A percentile compares a stretch with the other conserved stretches of the same genome.
Conservation (phyloP, 176 grass and related monocot genomes). For the Areca catechu region DNA sequence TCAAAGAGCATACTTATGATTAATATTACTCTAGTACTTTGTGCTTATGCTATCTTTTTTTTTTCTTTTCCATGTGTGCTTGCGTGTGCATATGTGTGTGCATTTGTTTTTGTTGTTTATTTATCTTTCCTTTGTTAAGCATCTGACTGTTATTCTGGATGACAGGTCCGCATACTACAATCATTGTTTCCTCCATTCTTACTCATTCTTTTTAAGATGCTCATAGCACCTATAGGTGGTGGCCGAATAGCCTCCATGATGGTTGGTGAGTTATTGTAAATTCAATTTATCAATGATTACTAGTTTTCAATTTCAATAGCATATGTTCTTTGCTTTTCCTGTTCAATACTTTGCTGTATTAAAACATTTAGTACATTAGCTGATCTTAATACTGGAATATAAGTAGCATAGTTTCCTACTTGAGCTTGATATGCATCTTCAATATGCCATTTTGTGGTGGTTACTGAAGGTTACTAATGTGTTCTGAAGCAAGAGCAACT, state of each 20-base stretch:
- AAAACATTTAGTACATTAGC: too few relatives aligned
- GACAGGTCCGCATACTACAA: slow-evolving; percentile 52
- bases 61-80: too few relatives aligned
- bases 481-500: slow-evolving; percentile 75
- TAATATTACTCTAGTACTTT: too few relatives aligned
- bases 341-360: too few relatives aligned
- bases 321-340: too few relatives aligned
- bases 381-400: too few relatives aligned
- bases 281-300: too few relatives aligned
- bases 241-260: slow-evolving; percentile 69
- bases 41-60: too few relatives aligned
- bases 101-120: neutral
- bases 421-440: too few relatives aligned
- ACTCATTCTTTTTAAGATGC: slow-evolving; percentile 69
- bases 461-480: slow-evolving; percentile 1
- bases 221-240: slow-evolving; percentile 58
- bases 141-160: slow-evolving; percentile 12
- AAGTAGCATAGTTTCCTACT: too few relatives aligned
- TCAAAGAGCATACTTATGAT: too few relatives aligned
- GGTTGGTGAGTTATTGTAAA: slow-evolving; percentile 39
- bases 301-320: too few relatives aligned
- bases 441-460: neutral
- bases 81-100: neutral
- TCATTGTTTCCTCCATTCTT: slow-evolving; percentile 69
- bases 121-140: neutral